phyloP scores from a whole-genome alignment of 1,284 basidiomycete genomes.

The Hypsizygus ulmarius region DNA sequence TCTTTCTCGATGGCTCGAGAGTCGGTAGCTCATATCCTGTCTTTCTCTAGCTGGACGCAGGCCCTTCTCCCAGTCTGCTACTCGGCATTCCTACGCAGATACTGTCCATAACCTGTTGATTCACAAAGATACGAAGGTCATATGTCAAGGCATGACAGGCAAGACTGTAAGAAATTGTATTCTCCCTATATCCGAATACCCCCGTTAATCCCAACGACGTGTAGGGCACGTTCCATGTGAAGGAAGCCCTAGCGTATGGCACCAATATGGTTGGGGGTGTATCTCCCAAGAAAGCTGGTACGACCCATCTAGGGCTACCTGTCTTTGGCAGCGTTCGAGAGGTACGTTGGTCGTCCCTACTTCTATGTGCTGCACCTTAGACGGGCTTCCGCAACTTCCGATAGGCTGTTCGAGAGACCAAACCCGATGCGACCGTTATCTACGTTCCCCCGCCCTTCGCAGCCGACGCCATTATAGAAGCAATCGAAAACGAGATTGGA shows the following conservation, averaged over 20 bases:
- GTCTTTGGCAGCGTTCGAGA: conserved; percentile 93
- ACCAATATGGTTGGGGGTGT: conserved; percentile 98
- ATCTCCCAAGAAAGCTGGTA: conserved; percentile 96
- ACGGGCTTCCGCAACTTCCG: neutral
- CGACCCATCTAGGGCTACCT: conserved; percentile 92
- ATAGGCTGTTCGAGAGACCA: conserved; percentile 79
- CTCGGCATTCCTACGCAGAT: conserved; percentile 78
- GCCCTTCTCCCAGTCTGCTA: conserved; percentile 75
- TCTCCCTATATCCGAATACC: neutral
- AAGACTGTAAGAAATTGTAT: conserved; percentile 74
- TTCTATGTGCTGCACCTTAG: conserved; percentile 2
- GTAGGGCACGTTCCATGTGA: conserved; percentile 96
- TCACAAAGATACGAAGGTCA: conserved; percentile 92
- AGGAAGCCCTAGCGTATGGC: conserved; percentile 92
- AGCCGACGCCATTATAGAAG: conserved; percentile 95
- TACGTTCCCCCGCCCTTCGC: conserved; percentile 94
- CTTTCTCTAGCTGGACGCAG: conserved; percentile 56
- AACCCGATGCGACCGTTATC: conserved; percentile 91
- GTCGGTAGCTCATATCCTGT: neutral
- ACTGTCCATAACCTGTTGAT: conserved; percentile 92
- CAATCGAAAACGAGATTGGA: conserved; percentile 95
- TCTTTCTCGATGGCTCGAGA: conserved; percentile 1
- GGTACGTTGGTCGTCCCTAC: conserved; percentile 43
- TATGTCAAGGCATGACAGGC: conserved; percentile 94
- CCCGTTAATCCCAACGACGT: neutral